These are phyloP conservation scores for Backusella sp. DNA, from an alignment of 192 early-diverging fungal species.

Conservation along the genomic window DNA sequence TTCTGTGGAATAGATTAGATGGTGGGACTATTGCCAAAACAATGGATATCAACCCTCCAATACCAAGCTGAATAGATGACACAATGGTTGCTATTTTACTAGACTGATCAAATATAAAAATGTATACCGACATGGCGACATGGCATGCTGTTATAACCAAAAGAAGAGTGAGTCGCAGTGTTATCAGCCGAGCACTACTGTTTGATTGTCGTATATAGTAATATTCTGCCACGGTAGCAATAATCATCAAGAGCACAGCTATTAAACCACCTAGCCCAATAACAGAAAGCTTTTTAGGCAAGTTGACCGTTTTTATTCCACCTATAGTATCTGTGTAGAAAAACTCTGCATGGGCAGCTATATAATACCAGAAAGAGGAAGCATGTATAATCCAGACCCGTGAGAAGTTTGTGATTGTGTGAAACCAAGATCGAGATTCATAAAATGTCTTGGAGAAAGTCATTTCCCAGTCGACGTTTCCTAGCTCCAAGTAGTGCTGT, in stretches of 20 bases:
- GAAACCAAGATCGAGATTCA: constrained; percentile 65
- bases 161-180: constrained; percentile 44
- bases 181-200: constrained; percentile 28
- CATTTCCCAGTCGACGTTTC: constrained; percentile 56
- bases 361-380: constrained; percentile 68
- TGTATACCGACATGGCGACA: constrained; percentile 45
- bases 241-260: constrained; percentile 51
- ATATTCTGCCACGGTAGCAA: constrained; percentile 56
- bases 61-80: constrained; percentile 56
- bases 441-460: constrained; percentile 67
- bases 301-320: background rate
- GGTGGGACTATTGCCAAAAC: constrained; percentile 57
- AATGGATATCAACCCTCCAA: constrained; percentile 56
- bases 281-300: constrained; percentile 43
- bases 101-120: constrained; percentile 23
- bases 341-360: constrained; percentile 58
- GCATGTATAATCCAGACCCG: constrained; percentile 74
- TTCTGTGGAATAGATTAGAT: constrained; percentile 44
- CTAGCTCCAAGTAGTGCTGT: constrained; percentile 53
- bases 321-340: constrained; percentile 37
- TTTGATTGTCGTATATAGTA: constrained; percentile 52
- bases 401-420: constrained; percentile 66
- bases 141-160: constrained; percentile 48
- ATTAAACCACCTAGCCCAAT: constrained; percentile 55
- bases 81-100: constrained; percentile 47